Evolutionary conservation across 768 basidiomycete species (phyloP), one percentile per base, ranked within the genome.

Genomic region (Lentinula sp.): DNA sequence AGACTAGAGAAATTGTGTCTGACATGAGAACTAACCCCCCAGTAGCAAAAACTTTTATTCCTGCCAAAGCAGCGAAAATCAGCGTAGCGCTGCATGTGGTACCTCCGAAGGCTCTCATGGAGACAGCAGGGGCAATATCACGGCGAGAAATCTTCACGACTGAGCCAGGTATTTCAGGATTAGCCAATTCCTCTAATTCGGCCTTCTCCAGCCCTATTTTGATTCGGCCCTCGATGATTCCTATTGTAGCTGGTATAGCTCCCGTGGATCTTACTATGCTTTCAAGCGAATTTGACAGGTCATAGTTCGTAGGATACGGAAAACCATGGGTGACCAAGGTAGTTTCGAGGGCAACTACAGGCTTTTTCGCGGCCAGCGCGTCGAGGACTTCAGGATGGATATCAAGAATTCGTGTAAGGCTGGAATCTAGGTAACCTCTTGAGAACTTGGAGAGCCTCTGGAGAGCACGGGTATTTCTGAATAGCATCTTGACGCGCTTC

Each of bases 271-370:
- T 80, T 34, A 96, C 87, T 53, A 89, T 87, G 6, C 68, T 70
- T 71, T 94, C 93, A 18, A 96, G 78, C 5, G 86, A 85, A 35
- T 75, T 74, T 0, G 93, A 87, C 23, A 89, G 86, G 31, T 86
- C 77, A 5, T 88, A 70, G 68, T 93, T 95, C 40, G 79, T 78
- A 0, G 94, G 94, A 65, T 85, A 85, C 0, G 93, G 92, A 75
- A 96, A 85, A 18, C 94, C 96, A 77, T 98, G 93, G 1, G 95
- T 95, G 62, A 97, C 86, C 57, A 98, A 83, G 1, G 96, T 88
- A 1, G 90, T 92, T 71, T 98, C 96, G 10, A 98, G 83, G 11
- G 95, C 95, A 10, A 98, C 93, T 49, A 98, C 78, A 18, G 94
- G 86, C 63, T 75, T 77, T 9, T 79, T 75, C 45, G 78, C 74